Evolutionary conservation across 2,329 filamentous ascomycete genomes (phyloP), one percentile per base, ranked within the genome.

Genomic region (Cladophialophora immunda): DNA sequence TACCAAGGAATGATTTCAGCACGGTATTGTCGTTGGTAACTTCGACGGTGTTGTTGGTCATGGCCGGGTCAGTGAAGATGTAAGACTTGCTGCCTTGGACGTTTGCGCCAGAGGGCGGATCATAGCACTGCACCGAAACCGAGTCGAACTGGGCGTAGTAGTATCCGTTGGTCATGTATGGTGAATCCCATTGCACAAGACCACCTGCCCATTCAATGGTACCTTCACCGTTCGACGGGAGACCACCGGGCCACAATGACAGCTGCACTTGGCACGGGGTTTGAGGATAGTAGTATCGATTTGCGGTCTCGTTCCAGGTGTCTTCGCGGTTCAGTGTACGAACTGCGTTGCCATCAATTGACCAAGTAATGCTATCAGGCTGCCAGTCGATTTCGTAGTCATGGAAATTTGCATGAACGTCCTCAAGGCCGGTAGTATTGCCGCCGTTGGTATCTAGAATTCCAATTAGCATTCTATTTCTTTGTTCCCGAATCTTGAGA

Each of bases 381-480:
- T 89, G 91, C 95, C 95, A 99, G 78, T 93, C 89, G 75, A 99
- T 91, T 77, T 94, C 92, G 81, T 98, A 99, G 45, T 90, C 90
- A 83, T 99, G 95, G 78, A 85, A 92, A 73, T 93, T 88, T 63
- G 85, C 78, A 77, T 91, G 94, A 3, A 92, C 94, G 79, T 96
- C 86, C 32, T 85, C 73, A 11, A 70, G 58, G 27, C 84, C 80
- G 1, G 86, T 86, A 56, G 93, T 87, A 78, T 97, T 94, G 62
- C 79, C 83, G 9, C 88, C 89, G 77, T 97, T 92, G 71, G 86
- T 82, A 76, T 97, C 92, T 95, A 72, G 15, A 62, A 38, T 52
- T 27, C 30, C 27, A 38, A 52, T 70, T 60, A 73, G 55, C 34
- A 22, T n/a, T n/a, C n/a, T 38, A 27, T 7, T 15, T 52, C 19